phyloP scores from a whole-genome alignment of 257 asterid genomes.

The Gynochthodes officinalis region DNA sequence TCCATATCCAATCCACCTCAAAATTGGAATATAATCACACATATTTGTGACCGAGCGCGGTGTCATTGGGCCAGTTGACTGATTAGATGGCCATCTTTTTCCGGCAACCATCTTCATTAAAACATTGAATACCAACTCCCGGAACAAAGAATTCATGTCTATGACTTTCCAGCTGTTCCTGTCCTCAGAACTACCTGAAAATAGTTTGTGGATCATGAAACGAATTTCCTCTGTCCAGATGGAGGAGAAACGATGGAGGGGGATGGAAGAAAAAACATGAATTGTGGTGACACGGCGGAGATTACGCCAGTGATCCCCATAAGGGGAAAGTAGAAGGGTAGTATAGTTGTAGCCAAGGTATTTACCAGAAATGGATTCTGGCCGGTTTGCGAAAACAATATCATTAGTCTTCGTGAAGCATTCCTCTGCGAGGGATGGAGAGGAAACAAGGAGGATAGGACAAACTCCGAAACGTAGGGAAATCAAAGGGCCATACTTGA shows the following conservation, averaged over 20 bases:
- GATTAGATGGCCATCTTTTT: constrained; percentile 32
- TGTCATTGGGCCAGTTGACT: constrained; percentile 31
- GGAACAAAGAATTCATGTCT: constrained; percentile 31
- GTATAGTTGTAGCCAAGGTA: too few relatives aligned
- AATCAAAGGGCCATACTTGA: too few relatives aligned
- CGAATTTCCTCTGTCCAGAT: constrained; percentile 31
- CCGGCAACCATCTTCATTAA: constrained; percentile 34
- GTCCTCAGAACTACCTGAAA: constrained; percentile 6
- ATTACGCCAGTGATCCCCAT: constrained; percentile 54
- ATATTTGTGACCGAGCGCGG: not conserved
- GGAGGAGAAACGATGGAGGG: constrained; percentile 29
- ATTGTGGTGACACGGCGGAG: constrained; percentile 38
- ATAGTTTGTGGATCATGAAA: constrained; percentile 22
- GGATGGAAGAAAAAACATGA: constrained; percentile 39
- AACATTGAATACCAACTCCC: constrained; percentile 39
- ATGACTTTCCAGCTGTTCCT: constrained; percentile 12
- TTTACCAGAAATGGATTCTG: too few relatives aligned
- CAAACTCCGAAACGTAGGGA: too few relatives aligned
- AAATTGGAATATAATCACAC: constrained; percentile 24
- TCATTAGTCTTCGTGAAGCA: too few relatives aligned
- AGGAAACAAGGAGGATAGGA: too few relatives aligned
- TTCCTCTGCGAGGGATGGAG: too few relatives aligned
- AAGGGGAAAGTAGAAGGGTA: constrained; percentile 43
- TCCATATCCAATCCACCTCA: constrained; percentile 19
- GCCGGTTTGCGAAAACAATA: too few relatives aligned